Percentiles rank a stretch among this genome's conserved stretches.
Conservation (phyloP, 1,284 basidiomycete species). For the Apiotrichum porosum region DNA sequence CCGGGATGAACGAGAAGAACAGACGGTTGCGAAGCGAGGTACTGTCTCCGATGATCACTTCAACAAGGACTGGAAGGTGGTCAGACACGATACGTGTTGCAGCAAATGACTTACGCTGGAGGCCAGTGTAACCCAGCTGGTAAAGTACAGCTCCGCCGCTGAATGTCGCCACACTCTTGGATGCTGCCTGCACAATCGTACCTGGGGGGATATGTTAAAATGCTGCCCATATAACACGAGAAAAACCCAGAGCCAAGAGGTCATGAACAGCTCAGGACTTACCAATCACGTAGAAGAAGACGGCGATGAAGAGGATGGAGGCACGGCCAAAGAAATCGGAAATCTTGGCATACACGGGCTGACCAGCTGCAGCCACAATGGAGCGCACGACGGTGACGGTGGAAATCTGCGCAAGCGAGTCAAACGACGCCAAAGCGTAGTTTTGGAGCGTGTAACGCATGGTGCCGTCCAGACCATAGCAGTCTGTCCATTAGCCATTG, state of each 20-base stretch:
- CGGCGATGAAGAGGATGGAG: conserved; percentile 39
- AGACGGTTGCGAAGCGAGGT: conserved; percentile 48
- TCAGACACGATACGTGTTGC: not conserved
- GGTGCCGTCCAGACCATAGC: conserved; percentile 43
- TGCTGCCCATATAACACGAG: no score
- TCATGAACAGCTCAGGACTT: conserved; percentile 2
- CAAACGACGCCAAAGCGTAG: conserved; percentile 18
- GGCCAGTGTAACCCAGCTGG: conserved; percentile 38
- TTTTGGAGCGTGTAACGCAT: conserved; percentile 33
- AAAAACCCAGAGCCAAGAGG: no score
- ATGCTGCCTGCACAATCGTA: conserved; percentile 45
- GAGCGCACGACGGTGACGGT: conserved; percentile 43
- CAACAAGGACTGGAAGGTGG: conserved; percentile 31
- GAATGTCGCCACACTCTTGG: conserved; percentile 37
- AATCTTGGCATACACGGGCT: conserved; percentile 42
- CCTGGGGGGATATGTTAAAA: conserved; percentile 7
- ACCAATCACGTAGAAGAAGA: conserved; percentile 46
- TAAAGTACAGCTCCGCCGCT: conserved; percentile 45
- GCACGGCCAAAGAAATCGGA: conserved; percentile 48
- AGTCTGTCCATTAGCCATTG: no score
- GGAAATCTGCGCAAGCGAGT: conserved; percentile 29
- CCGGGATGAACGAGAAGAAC: conserved; percentile 49
- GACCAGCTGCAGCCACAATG: conserved; percentile 35
- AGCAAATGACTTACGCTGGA: not conserved
- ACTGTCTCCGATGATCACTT: conserved; percentile 50